Percentiles rank a stretch among this genome's conserved stretches.
These are phyloP conservation scores for Botryotinia globosa DNA, from an alignment of 2,329 filamentous ascomycete species.

Conservation along the genomic window DNA sequence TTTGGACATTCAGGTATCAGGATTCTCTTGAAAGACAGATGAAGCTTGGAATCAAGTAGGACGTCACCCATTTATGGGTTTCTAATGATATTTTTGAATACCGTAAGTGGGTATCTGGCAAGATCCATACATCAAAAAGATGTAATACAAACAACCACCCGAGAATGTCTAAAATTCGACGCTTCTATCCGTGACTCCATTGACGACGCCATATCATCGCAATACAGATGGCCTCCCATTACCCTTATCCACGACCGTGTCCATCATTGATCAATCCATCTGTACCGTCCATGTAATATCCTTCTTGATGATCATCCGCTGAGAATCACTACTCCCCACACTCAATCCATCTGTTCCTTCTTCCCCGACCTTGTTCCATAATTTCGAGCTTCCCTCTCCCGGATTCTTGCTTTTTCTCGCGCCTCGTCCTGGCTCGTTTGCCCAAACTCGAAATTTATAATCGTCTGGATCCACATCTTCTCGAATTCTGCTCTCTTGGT, in stretches of 20 bases:
- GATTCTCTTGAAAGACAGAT: neutral
- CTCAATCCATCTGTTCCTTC: constrained; percentile 16
- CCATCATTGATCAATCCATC: constrained; percentile 23
- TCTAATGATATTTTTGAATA: neutral
- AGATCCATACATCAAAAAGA: neutral
- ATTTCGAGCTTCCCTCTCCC: neutral
- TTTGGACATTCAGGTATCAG: neutral
- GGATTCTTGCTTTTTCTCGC: neutral
- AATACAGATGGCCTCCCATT: neutral
- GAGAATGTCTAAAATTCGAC: neutral
- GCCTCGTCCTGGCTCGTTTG: neutral
- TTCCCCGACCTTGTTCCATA: neutral
- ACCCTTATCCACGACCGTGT: neutral
- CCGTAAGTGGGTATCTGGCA: neutral
- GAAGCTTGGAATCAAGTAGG: neutral
- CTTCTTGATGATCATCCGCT: constrained; percentile 28
- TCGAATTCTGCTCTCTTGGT: neutral
- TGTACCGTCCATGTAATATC: constrained; percentile 32
- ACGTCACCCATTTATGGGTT: neutral
- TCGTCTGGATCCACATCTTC: constrained; percentile 19
- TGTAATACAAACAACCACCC: neutral
- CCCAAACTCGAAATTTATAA: constrained; percentile 23
- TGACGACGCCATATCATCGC: neutral
- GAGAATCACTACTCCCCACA: constrained; percentile 26
- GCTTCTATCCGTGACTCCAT: neutral